phyloP scores from a whole-genome alignment of 2,329 filamentous ascomycete species.

The Pseudogymnoascus sp. region DNA sequence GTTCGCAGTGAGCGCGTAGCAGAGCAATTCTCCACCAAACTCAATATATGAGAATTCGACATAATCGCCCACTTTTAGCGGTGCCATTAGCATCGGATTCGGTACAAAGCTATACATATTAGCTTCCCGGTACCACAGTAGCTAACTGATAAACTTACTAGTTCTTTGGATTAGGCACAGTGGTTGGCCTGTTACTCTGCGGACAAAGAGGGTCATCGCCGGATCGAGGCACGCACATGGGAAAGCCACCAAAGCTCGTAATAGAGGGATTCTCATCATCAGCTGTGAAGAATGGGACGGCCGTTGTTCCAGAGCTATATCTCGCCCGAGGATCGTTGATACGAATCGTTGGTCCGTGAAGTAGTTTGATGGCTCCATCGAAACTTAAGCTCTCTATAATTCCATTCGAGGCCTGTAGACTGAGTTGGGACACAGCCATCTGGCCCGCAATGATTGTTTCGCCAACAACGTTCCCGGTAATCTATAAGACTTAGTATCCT shows the following conservation, averaged over 20 bases:
- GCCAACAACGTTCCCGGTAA: slow-evolving; percentile 24
- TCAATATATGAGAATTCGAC: slow-evolving; percentile 36
- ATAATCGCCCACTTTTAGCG: slow-evolving; percentile 36
- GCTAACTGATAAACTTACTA: slow-evolving; percentile 2
- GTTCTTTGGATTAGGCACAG: background rate
- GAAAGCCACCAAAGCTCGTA: slow-evolving; percentile 44
- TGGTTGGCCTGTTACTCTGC: slow-evolving; percentile 31
- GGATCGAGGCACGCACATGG: slow-evolving; percentile 46
- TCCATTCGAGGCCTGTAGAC: slow-evolving; percentile 33
- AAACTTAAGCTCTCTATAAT: slow-evolving; percentile 32
- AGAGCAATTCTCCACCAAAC: slow-evolving; percentile 31
- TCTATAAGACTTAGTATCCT: too few species aligned
- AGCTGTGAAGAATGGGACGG: slow-evolving; percentile 39
- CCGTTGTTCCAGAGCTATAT: slow-evolving; percentile 36
- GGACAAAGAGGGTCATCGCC: slow-evolving; percentile 33
- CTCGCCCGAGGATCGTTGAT: slow-evolving; percentile 43
- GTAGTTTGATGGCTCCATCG: slow-evolving; percentile 34
- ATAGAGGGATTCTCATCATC: slow-evolving; percentile 45
- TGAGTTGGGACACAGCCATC: slow-evolving; percentile 33
- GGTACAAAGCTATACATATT: slow-evolving; percentile 28
- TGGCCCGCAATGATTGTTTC: slow-evolving; percentile 35
- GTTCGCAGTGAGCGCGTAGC: slow-evolving; percentile 35
- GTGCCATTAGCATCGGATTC: slow-evolving; percentile 36
- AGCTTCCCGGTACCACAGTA: background rate
- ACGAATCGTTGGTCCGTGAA: slow-evolving; percentile 33